Conservation (phyloP, 371 early-diverging fungal genomes). For the Dinochytrium kinnereticum region DNA sequence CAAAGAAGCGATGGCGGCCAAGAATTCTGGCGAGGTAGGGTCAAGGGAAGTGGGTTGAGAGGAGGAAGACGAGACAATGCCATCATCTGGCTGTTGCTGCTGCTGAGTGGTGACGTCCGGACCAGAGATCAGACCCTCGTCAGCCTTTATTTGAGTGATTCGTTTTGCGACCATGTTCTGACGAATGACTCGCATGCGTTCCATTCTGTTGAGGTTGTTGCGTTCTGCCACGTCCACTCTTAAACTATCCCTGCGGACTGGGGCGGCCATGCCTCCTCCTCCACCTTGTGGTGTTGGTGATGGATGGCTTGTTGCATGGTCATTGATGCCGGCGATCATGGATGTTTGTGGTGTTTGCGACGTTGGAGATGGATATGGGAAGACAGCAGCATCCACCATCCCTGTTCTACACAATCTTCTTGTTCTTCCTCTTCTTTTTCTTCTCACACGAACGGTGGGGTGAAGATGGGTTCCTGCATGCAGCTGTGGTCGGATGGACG, state of each 20-base stretch:
- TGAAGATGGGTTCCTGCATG: too few species aligned
- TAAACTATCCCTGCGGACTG: not conserved
- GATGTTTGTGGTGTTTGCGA: too few species aligned
- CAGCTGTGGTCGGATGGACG: too few species aligned
- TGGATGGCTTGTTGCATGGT: too few species aligned
- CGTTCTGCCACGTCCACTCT: not conserved
- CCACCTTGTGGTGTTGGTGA: too few species aligned
- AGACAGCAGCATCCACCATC: too few species aligned
- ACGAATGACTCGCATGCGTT: conserved; percentile 1
- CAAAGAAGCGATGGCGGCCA: conserved; percentile 5
- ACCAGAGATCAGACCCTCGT: conserved; percentile 8
- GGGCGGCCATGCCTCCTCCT: conserved; percentile 8
- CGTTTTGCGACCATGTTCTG: conserved; percentile 12
- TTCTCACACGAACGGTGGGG: too few species aligned
- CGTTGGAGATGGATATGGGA: too few species aligned
- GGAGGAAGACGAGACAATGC: not conserved
- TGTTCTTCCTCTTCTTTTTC: too few species aligned
- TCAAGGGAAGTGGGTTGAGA: not conserved
- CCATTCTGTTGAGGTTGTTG: not conserved
- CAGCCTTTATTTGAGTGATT: conserved; percentile 8
- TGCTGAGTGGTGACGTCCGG: not conserved
- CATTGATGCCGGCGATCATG: too few species aligned
- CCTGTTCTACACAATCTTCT: too few species aligned
- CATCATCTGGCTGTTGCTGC: not conserved
- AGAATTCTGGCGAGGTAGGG: conserved; percentile 7